These are phyloP conservation scores for Flagelloscypha sp. DNA, from an alignment of 768 basidiomycete species.

Conservation along the genomic window DNA sequence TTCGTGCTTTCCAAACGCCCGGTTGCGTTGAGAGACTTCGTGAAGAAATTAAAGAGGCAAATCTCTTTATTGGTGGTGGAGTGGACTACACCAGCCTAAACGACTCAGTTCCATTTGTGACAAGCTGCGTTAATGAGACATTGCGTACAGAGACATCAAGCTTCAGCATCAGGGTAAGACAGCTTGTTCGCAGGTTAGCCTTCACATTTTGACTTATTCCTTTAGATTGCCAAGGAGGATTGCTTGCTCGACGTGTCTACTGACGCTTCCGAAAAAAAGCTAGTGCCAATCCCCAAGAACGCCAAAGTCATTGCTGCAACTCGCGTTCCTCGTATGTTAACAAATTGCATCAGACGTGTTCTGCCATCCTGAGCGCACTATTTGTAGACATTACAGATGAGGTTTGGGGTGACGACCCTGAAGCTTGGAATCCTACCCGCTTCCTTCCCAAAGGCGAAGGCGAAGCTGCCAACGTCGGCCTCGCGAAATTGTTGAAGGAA, in stretches of 20 bases:
- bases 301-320: too few species aligned
- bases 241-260: too few species aligned
- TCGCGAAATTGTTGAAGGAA: not conserved
- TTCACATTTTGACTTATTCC: too few species aligned
- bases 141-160: not conserved
- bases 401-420: not conserved
- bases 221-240: too few species aligned
- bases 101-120: not conserved
- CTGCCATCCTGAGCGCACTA: too few species aligned
- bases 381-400: not conserved
- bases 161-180: not conserved
- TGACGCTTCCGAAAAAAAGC: too few species aligned
- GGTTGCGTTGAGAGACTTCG: not conserved
- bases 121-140: not conserved
- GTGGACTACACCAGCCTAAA: not conserved
- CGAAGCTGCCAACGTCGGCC: not conserved
- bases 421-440: not conserved
- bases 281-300: too few species aligned
- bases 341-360: too few species aligned
- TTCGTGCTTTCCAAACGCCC: not conserved
- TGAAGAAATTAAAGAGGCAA: not conserved
- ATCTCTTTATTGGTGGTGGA: not conserved
- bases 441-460: not conserved
- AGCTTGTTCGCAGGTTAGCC: too few species aligned
- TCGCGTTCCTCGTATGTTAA: too few species aligned